Base-by-base conservation (phyloP, 768 basidiomycete species). In the Pholiota molesta region DNA sequence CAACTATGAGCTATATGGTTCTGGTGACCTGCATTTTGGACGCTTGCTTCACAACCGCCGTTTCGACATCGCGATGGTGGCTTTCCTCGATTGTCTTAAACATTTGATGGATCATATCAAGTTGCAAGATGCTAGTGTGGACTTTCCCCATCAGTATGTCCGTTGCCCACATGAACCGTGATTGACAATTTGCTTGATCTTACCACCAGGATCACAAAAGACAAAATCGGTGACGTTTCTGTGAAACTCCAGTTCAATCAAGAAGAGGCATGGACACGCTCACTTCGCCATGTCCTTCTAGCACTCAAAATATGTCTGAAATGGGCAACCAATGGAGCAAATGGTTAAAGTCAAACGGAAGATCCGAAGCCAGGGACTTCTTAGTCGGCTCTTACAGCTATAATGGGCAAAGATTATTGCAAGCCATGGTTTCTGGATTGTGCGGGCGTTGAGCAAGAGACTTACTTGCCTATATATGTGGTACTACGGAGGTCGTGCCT, bases 21-120 rank as follows among this genome's bases (percentile, higher is more conserved):
- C 96, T 3, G 94, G 96, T 9, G 97, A 98, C 73, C 76, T 97
- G 21, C 90, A 95, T 65, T 81, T 97, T 58, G 91, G 93, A 2
- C 88, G 96, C 33, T 73, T 98, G 16, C 78, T 99, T 40, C 97
- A 99, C 69, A 98, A 99, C 70, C 87, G 96, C 42, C 87, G 97
- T 17, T 99, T 99, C 74, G 96, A 99, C 75, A 85, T 91, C 64
- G 97, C 91, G 2, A 96, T 99, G 92, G 94, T 97, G 11, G 93
- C 94, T 10, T 94, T 99, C 70, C 82, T 99, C 45, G 97, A 99
- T 65, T 97, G 96, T 71, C 78, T 99, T 40, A 90, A 94, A 68
- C 95, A 98, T 70, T 78, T 98, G 28, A 88, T 94, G 76, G 95
- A 97, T 61, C 86, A 91, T 69, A 91, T 94, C 55, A 88, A 87